phyloP scores from a whole-genome alignment of 495 filamentous ascomycete species.

The Annulohypoxylon bovei region DNA sequence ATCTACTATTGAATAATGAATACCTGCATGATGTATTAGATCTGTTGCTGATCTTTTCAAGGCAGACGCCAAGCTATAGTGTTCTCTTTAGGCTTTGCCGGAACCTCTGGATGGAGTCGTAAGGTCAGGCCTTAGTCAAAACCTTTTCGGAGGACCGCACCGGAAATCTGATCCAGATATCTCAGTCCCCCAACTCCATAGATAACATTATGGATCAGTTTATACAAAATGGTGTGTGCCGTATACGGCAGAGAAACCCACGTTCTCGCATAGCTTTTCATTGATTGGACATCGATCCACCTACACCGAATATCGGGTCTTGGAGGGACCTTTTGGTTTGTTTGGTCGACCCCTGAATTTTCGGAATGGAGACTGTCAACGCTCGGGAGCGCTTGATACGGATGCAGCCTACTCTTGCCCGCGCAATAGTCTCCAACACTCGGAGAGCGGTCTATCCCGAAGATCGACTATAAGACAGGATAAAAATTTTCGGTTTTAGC shows the following conservation, averaged over 20 bases:
- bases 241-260: slow-evolving; percentile 1
- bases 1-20: background rate
- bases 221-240: background rate
- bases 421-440: slow-evolving; percentile 10
- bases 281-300: slow-evolving; percentile 1
- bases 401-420: background rate
- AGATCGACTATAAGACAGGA: background rate
- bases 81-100: slow-evolving; percentile 14
- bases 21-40: background rate
- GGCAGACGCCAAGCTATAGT: background rate
- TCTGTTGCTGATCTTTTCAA: background rate
- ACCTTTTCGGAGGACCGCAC: slow-evolving; percentile 31
- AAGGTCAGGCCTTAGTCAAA: background rate
- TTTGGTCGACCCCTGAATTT: slow-evolving; percentile 10
- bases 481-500: slow-evolving; percentile 2
- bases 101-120: slow-evolving; percentile 5
- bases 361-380: slow-evolving; percentile 3
- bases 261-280: background rate
- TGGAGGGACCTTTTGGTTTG: background rate
- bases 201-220: slow-evolving; percentile 1
- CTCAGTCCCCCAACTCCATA: background rate
- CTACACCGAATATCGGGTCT: slow-evolving; percentile 16
- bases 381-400: slow-evolving; percentile 13
- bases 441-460: slow-evolving; percentile 13
- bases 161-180: slow-evolving; percentile 1